Conservation (phyloP, 108 stramenopile species). For the Parietichytrium sp. region DNA sequence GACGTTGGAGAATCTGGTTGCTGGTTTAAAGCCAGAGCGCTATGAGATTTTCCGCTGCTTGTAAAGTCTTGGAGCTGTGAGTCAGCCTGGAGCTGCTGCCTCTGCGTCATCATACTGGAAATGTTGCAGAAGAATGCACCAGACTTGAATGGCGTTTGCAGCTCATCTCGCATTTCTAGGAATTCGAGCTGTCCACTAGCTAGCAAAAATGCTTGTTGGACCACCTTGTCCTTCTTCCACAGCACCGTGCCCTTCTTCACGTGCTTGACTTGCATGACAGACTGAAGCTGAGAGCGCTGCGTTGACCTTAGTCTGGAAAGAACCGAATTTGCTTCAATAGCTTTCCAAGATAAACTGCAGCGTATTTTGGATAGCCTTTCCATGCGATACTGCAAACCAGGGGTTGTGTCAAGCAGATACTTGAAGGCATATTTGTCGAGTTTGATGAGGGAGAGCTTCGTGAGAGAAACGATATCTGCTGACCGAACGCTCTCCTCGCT, state of each 20-base stretch:
- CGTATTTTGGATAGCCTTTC: background rate
- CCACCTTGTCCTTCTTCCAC: background rate
- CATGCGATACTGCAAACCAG: constrained; percentile 17
- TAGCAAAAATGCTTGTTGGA: background rate
- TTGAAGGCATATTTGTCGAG: background rate
- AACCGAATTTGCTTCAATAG: constrained; percentile 19
- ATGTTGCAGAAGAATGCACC: constrained; percentile 29
- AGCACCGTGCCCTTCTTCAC: background rate
- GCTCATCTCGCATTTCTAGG: background rate
- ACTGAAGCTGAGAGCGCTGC: constrained; percentile 28
- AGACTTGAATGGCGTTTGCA: background rate
- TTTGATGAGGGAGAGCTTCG: background rate
- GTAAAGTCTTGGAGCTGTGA: too few relatives aligned
- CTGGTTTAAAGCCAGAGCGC: too few relatives aligned
- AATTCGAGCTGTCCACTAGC: background rate
- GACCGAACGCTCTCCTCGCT: background rate
- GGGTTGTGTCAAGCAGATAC: constrained; percentile 15
- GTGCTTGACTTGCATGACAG: constrained; percentile 13
- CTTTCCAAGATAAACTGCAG: constrained; percentile 2
- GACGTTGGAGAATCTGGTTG: too few relatives aligned
- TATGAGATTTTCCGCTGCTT: too few relatives aligned
- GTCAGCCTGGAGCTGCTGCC: background rate
- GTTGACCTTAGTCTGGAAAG: background rate
- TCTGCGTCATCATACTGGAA: background rate
- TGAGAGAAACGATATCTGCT: background rate